A percentile compares a stretch with the other conserved stretches of the same genome.
Conservation (phyloP, 306 rosid species). For the Vicia faba region DNA sequence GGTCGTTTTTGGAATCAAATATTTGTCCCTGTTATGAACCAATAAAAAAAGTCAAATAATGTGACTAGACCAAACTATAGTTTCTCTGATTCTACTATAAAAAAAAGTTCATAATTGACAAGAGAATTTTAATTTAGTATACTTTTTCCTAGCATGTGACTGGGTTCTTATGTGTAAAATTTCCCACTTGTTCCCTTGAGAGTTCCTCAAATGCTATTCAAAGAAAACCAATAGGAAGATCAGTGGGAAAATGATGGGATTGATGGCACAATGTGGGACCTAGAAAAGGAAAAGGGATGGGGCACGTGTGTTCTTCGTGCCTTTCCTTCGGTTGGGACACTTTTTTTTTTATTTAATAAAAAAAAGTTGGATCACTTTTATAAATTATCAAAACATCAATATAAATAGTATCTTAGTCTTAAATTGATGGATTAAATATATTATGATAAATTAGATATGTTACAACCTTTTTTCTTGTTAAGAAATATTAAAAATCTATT, state of each 20-base stretch:
- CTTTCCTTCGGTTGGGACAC: constrained; percentile 35
- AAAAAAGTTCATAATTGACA: constrained; percentile 36
- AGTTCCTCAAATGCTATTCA: background rate
- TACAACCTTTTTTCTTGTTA: too few relatives aligned
- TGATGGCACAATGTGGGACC: constrained; percentile 28
- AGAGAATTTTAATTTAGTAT: constrained; percentile 28
- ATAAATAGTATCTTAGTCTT: too few relatives aligned
- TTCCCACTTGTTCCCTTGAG: constrained; percentile 21
- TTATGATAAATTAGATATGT: too few relatives aligned
- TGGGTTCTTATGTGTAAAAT: constrained; percentile 47
- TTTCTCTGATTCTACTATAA: constrained; percentile 33
- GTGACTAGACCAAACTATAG: constrained; percentile 45
- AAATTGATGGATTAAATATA: too few relatives aligned
- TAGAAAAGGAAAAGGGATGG: background rate
- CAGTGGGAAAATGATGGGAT: constrained; percentile 38
- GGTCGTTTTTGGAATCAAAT: constrained; percentile 41
- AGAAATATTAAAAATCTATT: too few relatives aligned
- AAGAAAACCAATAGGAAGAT: background rate
- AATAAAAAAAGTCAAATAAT: constrained; percentile 46
- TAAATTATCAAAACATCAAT: too few relatives aligned
- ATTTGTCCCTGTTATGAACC: constrained; percentile 41
- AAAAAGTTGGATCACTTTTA: background rate
- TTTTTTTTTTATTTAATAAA: background rate
- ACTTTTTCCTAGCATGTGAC: constrained; percentile 41
- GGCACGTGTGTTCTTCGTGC: constrained; percentile 47